These are phyloP conservation scores for Plasmopara muralis DNA, from an alignment of 352 stramenopile species.

Conservation along the genomic window DNA sequence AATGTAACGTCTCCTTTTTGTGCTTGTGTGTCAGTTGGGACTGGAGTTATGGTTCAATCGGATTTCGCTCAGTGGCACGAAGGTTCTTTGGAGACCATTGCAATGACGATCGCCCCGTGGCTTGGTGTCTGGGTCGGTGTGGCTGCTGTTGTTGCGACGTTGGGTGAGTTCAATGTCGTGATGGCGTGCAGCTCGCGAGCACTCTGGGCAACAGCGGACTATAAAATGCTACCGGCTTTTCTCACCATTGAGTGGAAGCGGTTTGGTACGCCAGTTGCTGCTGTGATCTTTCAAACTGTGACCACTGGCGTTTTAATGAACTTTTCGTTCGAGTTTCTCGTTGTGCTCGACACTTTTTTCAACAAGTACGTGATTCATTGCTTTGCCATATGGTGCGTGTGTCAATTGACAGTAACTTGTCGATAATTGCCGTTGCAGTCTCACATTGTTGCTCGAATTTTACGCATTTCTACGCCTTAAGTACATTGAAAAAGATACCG, in stretches of 20 bases:
- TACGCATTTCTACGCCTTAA: conserved; percentile 80
- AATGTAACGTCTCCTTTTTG: not conserved
- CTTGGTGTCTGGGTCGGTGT: conserved; percentile 77
- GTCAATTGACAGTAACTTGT: conserved; percentile 4
- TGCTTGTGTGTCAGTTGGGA: conserved; percentile 33
- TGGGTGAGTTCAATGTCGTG: conserved; percentile 84
- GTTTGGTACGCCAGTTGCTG: conserved; percentile 72
- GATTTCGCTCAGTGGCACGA: conserved; percentile 69
- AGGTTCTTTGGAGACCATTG: conserved; percentile 68
- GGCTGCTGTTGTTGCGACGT: conserved; percentile 64
- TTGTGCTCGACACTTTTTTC: conserved; percentile 82
- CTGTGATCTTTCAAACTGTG: conserved; percentile 66
- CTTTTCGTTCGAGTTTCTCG: conserved; percentile 78
- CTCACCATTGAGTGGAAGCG: conserved; percentile 61
- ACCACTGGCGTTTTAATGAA: conserved; percentile 79
- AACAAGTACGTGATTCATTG: conserved; percentile 62
- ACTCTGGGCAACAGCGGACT: conserved; percentile 75
- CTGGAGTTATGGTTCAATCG: conserved; percentile 68
- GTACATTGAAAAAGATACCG: conserved; percentile 70
- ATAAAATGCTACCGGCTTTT: conserved; percentile 74
- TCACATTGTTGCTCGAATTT: conserved; percentile 77
- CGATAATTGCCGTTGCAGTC: conserved; percentile 22
- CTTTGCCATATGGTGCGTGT: not conserved
- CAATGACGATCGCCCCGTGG: conserved; percentile 64
- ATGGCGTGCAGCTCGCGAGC: conserved; percentile 80